These are phyloP conservation scores for Phoenix roebelenii DNA, from an alignment of 176 grass and related monocot genomes.

Conservation along the genomic window DNA sequence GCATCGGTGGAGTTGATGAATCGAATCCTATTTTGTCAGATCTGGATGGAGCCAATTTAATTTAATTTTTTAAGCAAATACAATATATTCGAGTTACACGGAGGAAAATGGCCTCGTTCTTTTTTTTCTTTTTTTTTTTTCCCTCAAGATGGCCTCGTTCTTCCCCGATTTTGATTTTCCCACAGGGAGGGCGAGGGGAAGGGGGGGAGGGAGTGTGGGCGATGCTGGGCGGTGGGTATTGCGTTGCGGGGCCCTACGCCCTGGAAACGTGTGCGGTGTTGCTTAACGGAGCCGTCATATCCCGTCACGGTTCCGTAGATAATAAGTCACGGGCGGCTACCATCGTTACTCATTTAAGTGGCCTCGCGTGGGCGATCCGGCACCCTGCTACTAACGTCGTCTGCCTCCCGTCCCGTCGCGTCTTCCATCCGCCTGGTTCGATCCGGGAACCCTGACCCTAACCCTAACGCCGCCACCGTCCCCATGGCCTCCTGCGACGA, in stretches of 20 bases:
- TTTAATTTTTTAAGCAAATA: too few relatives aligned
- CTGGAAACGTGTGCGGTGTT: neutral
- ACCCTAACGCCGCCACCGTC: conserved; percentile 18
- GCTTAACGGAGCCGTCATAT: conserved; percentile 9
- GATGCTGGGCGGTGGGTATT: too few relatives aligned
- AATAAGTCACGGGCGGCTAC: neutral
- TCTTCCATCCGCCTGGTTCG: conserved; percentile 3
- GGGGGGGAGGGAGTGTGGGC: too few relatives aligned
- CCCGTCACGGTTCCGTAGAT: conserved; percentile 11
- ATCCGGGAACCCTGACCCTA: conserved; percentile 12
- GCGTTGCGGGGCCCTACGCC: neutral
- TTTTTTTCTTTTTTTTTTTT: too few relatives aligned
- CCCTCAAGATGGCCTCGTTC: too few relatives aligned
- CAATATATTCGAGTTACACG: too few relatives aligned
- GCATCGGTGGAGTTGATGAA: too few relatives aligned
- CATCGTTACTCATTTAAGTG: conserved; percentile 10
- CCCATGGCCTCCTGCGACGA: conserved; percentile 91
- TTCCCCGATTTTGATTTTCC: too few relatives aligned
- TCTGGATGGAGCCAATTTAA: too few relatives aligned
- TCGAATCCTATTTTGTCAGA: too few relatives aligned
- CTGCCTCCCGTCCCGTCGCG: conserved; percentile 25
- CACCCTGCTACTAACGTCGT: conserved; percentile 15
- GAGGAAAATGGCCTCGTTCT: too few relatives aligned
- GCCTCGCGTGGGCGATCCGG: neutral
- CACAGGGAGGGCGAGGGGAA: too few relatives aligned